Base-by-base conservation (phyloP, 768 basidiomycete genomes). In the Boletales sp. region DNA sequence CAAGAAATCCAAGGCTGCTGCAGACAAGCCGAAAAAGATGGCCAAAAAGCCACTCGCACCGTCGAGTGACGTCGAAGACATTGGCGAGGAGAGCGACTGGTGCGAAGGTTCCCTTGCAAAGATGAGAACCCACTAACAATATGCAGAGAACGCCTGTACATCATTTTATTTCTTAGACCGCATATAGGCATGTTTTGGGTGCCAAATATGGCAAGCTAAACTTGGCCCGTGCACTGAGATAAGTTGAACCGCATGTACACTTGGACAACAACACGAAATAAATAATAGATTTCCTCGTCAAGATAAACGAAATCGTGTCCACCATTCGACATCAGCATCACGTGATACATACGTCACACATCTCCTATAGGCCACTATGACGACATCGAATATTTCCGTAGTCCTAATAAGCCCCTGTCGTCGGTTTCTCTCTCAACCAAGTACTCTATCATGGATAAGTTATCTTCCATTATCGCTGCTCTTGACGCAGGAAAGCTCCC, bases 401-500 rank as follows among this genome's bases (percentile, higher is more conserved):
- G 34, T 13, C 31, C 13, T 12, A 12, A 11, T n/a, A 13, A 3
- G 27, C 11, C 6, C 12, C 12, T 18, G 3, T 27, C 24, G 24
- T 27, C 24, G 24, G 24, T 13, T 3, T 27, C 3, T 27, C 21
- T 43, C 15, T 45, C 35, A 5, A 34, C 11, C 15, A 4, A 8
- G 13, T 35, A 43, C 43, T 34, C 30, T 9, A 44, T n/a, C 50
- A 87, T 88, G 85, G 83, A 89, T 50, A 80, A 78, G 69, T 52
- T 76, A 42, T 72, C 83, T 15, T 81, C 82, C 34, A 58, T 87
- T 21, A 62, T 84, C 49, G 87, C 83, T 41, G 87, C 87, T 8
- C 66, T 88, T 57, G 76, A 81, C 53, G 84, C 85, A 15, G 84
- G 84, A 18, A 89, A 89, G 61, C 69, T 87, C 5, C 87, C 87